Conservation (phyloP, 306 rosid species). For the Vigna hirtella region DNA sequence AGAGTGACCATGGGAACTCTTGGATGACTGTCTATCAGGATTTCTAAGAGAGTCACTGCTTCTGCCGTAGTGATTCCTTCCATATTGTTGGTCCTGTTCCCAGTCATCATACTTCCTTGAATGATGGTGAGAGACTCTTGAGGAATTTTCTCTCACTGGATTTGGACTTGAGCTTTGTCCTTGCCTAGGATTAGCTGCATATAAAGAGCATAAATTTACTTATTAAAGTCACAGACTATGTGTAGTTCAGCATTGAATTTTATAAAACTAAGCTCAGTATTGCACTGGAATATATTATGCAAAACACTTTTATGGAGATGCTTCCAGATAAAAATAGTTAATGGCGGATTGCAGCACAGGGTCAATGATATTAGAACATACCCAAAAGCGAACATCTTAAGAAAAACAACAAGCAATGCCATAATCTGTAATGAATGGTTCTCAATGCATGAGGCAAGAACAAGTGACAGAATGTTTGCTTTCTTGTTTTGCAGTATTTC, state of each 20-base stretch:
- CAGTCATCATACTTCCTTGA: slow-evolving; percentile 62
- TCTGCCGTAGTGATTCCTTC: slow-evolving; percentile 60
- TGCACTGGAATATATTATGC: background rate
- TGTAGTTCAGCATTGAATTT: slow-evolving; percentile 15
- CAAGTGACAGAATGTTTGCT: background rate
- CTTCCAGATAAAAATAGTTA: slow-evolving; percentile 4
- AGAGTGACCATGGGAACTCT: slow-evolving; percentile 67
- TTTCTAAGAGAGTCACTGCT: slow-evolving; percentile 66
- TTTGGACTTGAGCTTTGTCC: slow-evolving; percentile 65
- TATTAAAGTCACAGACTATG: slow-evolving; percentile 20
- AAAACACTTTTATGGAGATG: slow-evolving; percentile 6
- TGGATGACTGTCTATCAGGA: slow-evolving; percentile 68
- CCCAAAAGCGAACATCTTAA: background rate
- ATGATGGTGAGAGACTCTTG: slow-evolving; percentile 55
- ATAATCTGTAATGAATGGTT: background rate
- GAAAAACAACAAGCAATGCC: slow-evolving; percentile 14
- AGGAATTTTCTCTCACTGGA: slow-evolving; percentile 51
- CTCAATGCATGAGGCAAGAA: background rate
- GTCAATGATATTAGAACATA: slow-evolving; percentile 5
- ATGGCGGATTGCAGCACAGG: slow-evolving; percentile 11
- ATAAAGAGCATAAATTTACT: slow-evolving; percentile 38
- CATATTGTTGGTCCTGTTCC: slow-evolving; percentile 64
- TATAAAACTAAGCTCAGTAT: slow-evolving; percentile 15
- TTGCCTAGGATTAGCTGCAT: slow-evolving; percentile 71
- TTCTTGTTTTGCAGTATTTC: background rate